Conservation (phyloP, 2,329 filamentous ascomycete genomes). For the Trichoderma sp. region DNA sequence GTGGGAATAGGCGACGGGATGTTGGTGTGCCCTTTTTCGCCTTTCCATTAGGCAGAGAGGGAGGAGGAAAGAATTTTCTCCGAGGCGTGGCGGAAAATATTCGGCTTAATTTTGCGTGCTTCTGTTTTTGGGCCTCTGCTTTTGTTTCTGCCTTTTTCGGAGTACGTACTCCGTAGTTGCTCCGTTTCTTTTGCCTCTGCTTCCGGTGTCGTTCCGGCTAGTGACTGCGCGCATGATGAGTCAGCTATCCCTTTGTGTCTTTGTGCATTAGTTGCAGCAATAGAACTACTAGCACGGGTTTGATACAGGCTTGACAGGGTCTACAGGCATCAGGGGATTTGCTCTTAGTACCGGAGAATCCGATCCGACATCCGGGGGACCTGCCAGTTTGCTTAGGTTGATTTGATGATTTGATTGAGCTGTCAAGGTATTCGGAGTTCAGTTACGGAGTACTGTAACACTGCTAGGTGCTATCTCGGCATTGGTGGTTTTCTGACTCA, state of each 20-base stretch:
- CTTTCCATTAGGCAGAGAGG: constrained; percentile 11
- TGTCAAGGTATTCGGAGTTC: not conserved
- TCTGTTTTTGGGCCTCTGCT: not conserved
- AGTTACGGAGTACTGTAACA: not conserved
- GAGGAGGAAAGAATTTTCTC: constrained; percentile 37
- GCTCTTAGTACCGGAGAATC: not conserved
- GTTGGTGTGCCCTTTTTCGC: constrained; percentile 33
- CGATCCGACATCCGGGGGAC: not conserved
- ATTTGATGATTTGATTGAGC: not conserved
- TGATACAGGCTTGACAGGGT: not conserved
- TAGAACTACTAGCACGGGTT: not conserved
- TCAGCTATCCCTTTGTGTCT: not conserved
- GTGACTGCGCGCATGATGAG: not conserved
- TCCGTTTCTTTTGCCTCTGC: not conserved
- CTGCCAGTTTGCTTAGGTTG: not conserved
- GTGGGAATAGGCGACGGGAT: constrained; percentile 26
- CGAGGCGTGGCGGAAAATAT: constrained; percentile 26
- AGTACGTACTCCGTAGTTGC: not conserved
- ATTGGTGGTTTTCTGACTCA: not conserved
- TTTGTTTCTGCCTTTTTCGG: not conserved
- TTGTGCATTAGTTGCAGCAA: not conserved
- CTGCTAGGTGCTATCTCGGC: not conserved
- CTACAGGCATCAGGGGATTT: not conserved
- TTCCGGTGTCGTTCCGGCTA: not conserved
- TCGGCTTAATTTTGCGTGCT: constrained; percentile 1